Base-by-base conservation (phyloP, 805 yeast genomes). In the Groenewaldozyma tartarivorans region DNA sequence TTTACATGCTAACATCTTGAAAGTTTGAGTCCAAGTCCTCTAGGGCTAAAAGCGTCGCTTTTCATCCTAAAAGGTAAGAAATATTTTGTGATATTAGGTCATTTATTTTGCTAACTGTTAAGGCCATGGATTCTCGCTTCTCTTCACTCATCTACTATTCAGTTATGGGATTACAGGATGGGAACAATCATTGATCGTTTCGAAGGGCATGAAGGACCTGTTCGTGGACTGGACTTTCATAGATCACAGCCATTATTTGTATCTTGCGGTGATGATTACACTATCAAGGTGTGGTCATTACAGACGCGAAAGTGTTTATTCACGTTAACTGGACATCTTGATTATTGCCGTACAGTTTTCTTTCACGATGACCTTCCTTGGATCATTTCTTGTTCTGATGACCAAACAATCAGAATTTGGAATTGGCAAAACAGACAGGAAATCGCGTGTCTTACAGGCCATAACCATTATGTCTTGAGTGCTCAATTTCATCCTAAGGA, bases 351-450 rank as follows among this genome's bases (percentile, higher is more conserved):
- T 60, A 83, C 94, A 15, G 96, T 86, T 18, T 83, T 78, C 50
- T 92, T 92, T 75, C 99, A 92, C 67, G 81, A 78, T 54, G 96
- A 87, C 60, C 71, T 92, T 59, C 99, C 99, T 5, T 92, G 98
- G 98, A 83, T 92, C 57, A 77, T 92, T 45, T 81, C 96, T 20
- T 79, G 92, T 46, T 85, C 96, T 35, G 99, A 92, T 64, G 99
- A 92, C 69, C 98, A 92, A 66, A 92, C 99, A 24, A 87, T 94
- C 50, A 75, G 99, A 61, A 90, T 92, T 50, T 92, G 99, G 99
- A 94, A 92, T 67, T 92, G 98, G 98, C 98, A 94, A 69, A 88
- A 88, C 61, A 79, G 98, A 53, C 90, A 87, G 61, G 97, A 92
- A 56, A 82, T 92, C 56, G 97, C 97, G 6, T 86, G 96, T 56